Percentiles rank a stretch among this genome's conserved stretches.
Evolutionary conservation across 495 filamentous ascomycete genomes (phyloP).

Genomic region (Hyphodiscus hymeniophilus): DNA sequence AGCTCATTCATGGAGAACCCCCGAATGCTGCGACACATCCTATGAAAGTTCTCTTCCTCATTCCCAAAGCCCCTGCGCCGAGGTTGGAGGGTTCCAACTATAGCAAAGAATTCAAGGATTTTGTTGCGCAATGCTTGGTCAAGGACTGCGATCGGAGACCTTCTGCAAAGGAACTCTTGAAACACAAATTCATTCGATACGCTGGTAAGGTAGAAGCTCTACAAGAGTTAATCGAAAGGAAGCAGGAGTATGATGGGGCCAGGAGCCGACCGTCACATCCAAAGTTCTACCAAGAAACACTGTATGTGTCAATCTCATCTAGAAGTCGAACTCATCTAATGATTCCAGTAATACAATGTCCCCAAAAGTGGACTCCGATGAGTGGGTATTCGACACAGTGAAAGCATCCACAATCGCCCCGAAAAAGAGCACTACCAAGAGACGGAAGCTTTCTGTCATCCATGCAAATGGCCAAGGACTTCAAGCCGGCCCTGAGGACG

Average conservation of each 20-base stretch:
- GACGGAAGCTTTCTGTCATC: constrained; percentile 35
- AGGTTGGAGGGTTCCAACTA: constrained; percentile 76
- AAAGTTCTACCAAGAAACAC: constrained; percentile 86
- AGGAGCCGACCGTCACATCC: constrained; percentile 49
- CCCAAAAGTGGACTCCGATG: constrained; percentile 62
- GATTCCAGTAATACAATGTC: constrained; percentile 48
- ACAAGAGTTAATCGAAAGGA: constrained; percentile 80
- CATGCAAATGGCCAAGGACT: constrained; percentile 28
- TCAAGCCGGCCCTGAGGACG: constrained; percentile 35
- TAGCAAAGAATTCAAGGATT: constrained; percentile 88
- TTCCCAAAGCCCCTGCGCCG: constrained; percentile 85
- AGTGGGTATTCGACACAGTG: constrained; percentile 98
- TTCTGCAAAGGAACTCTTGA: constrained; percentile 79
- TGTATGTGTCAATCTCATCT: constrained; percentile 36
- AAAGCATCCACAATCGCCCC: constrained; percentile 46
- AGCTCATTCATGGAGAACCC: constrained; percentile 87
- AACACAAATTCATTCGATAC: constrained; percentile 78
- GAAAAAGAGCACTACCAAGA: constrained; percentile 23
- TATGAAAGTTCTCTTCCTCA: constrained; percentile 98
- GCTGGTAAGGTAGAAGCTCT: constrained; percentile 78
- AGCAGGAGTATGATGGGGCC: constrained; percentile 68
- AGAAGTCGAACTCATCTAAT: constrained; percentile 21
- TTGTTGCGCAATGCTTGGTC: constrained; percentile 79
- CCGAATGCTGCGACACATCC: constrained; percentile 87
- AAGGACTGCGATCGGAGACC: constrained; percentile 82